A percentile compares a stretch with the other conserved stretches of the same genome.
phyloP scores from a whole-genome alignment of 495 filamentous ascomycete genomes.

The Trichocladium antarcticum region DNA sequence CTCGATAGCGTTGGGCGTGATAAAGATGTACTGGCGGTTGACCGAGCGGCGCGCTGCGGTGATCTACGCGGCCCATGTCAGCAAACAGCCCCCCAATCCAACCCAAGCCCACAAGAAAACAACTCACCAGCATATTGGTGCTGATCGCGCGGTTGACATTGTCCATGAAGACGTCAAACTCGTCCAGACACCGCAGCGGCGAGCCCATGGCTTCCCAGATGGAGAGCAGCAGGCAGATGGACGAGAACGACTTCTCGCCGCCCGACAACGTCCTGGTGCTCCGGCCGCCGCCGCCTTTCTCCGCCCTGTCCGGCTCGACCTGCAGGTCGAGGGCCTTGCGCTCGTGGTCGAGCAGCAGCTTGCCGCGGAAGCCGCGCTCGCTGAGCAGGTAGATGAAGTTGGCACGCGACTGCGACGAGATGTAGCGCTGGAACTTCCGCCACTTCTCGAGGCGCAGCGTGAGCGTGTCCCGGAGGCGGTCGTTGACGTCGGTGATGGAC shows the following conservation, averaged over 20 bases:
- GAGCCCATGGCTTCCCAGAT: slow-evolving; percentile 99
- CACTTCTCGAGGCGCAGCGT: slow-evolving; percentile 62
- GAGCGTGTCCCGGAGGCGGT: slow-evolving; percentile 53
- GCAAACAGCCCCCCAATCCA: not conserved
- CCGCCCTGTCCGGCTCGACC: slow-evolving; percentile 72
- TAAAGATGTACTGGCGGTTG: slow-evolving; percentile 89
- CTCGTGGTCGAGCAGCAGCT: slow-evolving; percentile 64
- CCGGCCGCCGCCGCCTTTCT: slow-evolving; percentile 53
- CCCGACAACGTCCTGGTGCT: slow-evolving; percentile 86
- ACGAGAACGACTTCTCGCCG: slow-evolving; percentile 95
- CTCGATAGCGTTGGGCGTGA: slow-evolving; percentile 84
- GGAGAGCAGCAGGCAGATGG: slow-evolving; percentile 80
- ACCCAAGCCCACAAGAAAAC: not conserved
- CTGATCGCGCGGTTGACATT: slow-evolving; percentile 87
- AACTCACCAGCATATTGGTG: slow-evolving; percentile 83
- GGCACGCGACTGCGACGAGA: slow-evolving; percentile 69
- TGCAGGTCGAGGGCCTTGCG: slow-evolving; percentile 62
- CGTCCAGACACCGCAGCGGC: slow-evolving; percentile 87
- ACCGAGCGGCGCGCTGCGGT: slow-evolving; percentile 71
- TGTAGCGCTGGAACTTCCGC: slow-evolving; percentile 67
- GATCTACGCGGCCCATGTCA: slow-evolving; percentile 41
- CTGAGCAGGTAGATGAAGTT: slow-evolving; percentile 81
- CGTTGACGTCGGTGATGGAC: slow-evolving; percentile 41
- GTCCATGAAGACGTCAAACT: slow-evolving; percentile 99
- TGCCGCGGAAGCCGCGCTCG: slow-evolving; percentile 79